Evolutionary conservation across 2,329 filamentous ascomycete genomes (phyloP).

Genomic region (Zymoseptoria tritici): DNA sequence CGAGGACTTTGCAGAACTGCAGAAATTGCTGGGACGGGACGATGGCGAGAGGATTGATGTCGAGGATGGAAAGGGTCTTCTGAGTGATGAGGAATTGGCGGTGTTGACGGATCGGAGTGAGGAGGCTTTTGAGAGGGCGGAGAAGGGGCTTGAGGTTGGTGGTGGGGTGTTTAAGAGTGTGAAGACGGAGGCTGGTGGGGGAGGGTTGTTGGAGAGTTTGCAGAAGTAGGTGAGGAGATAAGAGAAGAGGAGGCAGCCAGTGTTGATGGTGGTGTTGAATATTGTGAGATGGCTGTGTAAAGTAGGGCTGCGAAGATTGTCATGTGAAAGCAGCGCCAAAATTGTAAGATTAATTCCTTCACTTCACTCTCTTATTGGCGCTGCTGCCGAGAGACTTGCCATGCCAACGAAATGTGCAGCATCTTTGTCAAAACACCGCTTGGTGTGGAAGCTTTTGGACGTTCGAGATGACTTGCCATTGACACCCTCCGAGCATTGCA

Average conservation of each 20-base stretch:
- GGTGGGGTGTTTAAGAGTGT: slow-evolving; percentile 51
- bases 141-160: slow-evolving; percentile 67
- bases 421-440: neutral
- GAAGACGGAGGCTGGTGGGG: slow-evolving; percentile 59
- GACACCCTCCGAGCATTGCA: neutral
- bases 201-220: slow-evolving; percentile 43
- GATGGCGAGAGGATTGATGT: slow-evolving; percentile 61
- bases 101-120: slow-evolving; percentile 69
- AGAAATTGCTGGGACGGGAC: slow-evolving; percentile 46
- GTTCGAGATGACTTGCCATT: neutral
- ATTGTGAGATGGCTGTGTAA: neutral
- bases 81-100: slow-evolving; percentile 69
- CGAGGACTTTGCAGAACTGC: slow-evolving; percentile 43
- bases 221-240: slow-evolving; percentile 24
- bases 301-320: neutral
- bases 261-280: too few species aligned
- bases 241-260: neutral
- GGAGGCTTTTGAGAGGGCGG: slow-evolving; percentile 63
- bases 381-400: neutral
- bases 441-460: neutral
- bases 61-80: slow-evolving; percentile 52
- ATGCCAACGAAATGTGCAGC: neutral
- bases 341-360: neutral
- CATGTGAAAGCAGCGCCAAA: too few species aligned
- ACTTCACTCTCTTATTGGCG: neutral